Base-by-base conservation (phyloP, 2,329 filamentous ascomycete species). In the Colletotrichum godetiae region DNA sequence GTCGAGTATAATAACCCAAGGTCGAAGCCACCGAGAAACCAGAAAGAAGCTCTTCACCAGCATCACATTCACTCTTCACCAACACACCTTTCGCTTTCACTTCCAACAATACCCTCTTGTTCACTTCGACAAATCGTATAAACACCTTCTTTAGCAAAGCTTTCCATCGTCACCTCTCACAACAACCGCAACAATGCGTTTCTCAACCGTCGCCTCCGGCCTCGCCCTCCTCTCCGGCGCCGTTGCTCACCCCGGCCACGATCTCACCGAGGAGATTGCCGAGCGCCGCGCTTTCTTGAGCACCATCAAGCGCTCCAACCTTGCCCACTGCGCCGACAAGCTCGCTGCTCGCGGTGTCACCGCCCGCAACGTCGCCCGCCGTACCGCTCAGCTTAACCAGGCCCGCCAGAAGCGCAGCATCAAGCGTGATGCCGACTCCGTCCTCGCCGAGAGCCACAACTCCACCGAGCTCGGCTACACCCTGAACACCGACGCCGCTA, bases 211-310 rank as follows among this genome's bases (percentile, higher is more conserved):
- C 35, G 68, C 72, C 49, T 67, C 72, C 33, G 63, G 68, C 72
- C 15, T 74, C 2, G 63, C 72, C 62, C 72, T 74, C n/a, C 68
- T 74, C 27, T 74, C 68, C 55, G 27, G 60, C 46, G 67, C 46
- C 60, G 57, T 59, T n/a, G 85, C 85, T 24, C 86, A 90, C 72
- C 87, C 87, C 1, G 87, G 87, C 73, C 86, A 88, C 73, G 83
- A 88, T 64, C 73, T 86, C 52, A 80, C 80, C 56, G 80, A 86
- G 11, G 88, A 89, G 78, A 83, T 86, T 37, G 82, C 82, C 12
- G 86, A 88, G 79, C 87, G 87, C 46, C 85, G 85, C 33, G 80
- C 83, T 0, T 89, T 86, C 75, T 79, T 87, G 65, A 78, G 79
- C 73, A 80, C 79, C 12, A 77, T 81, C 22, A 83, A 85, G 75